These are phyloP conservation scores for Mycosarcoma mackinlayi DNA, from an alignment of 1,284 basidiomycete genomes.

Conservation along the genomic window DNA sequence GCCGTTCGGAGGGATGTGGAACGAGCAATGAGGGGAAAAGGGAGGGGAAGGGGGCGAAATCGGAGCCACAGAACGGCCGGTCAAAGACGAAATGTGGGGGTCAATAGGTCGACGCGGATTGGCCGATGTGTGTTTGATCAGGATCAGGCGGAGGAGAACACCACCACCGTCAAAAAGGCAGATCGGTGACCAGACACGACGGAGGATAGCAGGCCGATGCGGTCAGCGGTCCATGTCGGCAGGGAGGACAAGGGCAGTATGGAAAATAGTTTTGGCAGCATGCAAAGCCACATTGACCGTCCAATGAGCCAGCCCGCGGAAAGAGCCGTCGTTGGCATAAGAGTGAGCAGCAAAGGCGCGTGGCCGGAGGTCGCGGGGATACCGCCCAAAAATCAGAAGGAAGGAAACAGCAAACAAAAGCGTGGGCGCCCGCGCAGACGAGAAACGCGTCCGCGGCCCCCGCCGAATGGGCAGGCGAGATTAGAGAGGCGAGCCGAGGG, in stretches of 20 bases:
- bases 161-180: not conserved
- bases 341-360: not conserved
- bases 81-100: slow-evolving; percentile 16
- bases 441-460: not conserved
- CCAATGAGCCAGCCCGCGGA: slow-evolving; percentile 25
- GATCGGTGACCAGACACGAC: not conserved
- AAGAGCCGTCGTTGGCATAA: slow-evolving; percentile 20
- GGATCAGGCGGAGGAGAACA: slow-evolving; percentile 5
- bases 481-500: not conserved
- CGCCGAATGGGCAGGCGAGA: not conserved
- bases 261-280: not conserved
- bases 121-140: slow-evolving; percentile 4
- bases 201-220: slow-evolving; percentile 5
- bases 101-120: slow-evolving; percentile 24
- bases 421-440: not conserved
- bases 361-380: slow-evolving; percentile 39
- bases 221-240: not conserved
- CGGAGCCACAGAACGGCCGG: slow-evolving; percentile 4
- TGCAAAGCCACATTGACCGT: not conserved
- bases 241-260: no score
- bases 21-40: not conserved
- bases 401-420: not conserved
- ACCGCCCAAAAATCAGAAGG: not conserved
- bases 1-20: slow-evolving; percentile 10
- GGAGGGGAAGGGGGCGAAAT: slow-evolving; percentile 7